Evolutionary conservation across 2,329 filamentous ascomycete species (phyloP).

Genomic region (Xylaria digitata): DNA sequence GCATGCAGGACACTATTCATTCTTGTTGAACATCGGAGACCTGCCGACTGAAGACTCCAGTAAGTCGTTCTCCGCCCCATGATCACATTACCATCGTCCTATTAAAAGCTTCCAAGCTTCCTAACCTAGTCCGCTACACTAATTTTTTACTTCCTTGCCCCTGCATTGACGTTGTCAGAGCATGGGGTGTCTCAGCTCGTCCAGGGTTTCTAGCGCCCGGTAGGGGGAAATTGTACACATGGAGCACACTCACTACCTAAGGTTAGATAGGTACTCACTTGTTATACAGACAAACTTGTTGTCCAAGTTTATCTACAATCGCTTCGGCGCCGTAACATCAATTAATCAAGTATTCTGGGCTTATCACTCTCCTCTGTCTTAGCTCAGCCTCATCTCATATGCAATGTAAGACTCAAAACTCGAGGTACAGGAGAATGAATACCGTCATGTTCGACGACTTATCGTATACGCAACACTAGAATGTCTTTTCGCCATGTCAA

Average conservation of each 20-base stretch:
- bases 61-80: conserved; percentile 10
- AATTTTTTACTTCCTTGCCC: conserved; percentile 5
- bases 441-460: neutral
- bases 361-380: neutral
- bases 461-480: neutral
- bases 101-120: conserved; percentile 14
- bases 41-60: conserved; percentile 4
- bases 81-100: conserved; percentile 11
- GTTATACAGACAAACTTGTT: neutral
- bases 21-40: neutral
- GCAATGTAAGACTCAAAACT: neutral
- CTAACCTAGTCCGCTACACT: conserved; percentile 10
- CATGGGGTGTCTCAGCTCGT: conserved; percentile 30
- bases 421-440: neutral
- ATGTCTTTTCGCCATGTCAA: neutral
- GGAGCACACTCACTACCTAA: neutral
- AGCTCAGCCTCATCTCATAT: neutral
- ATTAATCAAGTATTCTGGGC: neutral
- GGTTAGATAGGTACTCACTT: neutral
- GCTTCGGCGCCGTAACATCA: neutral
- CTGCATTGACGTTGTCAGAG: conserved; percentile 14
- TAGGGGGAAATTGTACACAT: conserved; percentile 1
- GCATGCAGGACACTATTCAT: neutral
- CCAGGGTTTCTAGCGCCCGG: conserved; percentile 20
- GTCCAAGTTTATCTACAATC: neutral